phyloP scores from a whole-genome alignment of 768 basidiomycete species.

The Phaeotremella skinneri region DNA sequence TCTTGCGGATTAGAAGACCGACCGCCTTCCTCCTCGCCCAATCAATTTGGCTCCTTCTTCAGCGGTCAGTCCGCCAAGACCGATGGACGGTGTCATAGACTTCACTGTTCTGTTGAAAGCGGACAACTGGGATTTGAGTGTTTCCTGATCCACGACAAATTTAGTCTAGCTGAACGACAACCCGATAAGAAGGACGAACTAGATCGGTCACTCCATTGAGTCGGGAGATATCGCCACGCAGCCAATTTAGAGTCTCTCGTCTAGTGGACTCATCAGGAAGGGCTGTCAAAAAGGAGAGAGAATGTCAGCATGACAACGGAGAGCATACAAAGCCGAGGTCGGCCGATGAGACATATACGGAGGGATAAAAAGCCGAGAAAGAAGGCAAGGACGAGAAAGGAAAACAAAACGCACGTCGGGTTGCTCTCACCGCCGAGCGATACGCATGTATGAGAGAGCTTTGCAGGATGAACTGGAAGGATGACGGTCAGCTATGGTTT shows the following conservation, averaged over 20 bases:
- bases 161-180: no score
- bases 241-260: constrained; percentile 47
- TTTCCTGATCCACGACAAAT: constrained; percentile 20
- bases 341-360: background rate
- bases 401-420: constrained; percentile 37
- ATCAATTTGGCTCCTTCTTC: constrained; percentile 32
- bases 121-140: constrained; percentile 35
- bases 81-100: constrained; percentile 40
- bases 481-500: background rate
- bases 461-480: constrained; percentile 45
- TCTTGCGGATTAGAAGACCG: background rate
- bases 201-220: constrained; percentile 36
- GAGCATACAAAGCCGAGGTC: no score
- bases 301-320: background rate
- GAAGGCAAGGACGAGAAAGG: background rate
- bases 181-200: constrained; percentile 14
- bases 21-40: constrained; percentile 13
- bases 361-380: background rate
- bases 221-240: constrained; percentile 45
- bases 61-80: constrained; percentile 28
- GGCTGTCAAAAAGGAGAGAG: constrained; percentile 28
- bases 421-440: constrained; percentile 43
- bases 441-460: constrained; percentile 44
- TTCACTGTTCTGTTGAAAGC: constrained; percentile 44
- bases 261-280: constrained; percentile 43